Evolutionary conservation across 257 asterid species (phyloP), one percentile per base, ranked within the genome.

Genomic region (Catharanthus roseus): DNA sequence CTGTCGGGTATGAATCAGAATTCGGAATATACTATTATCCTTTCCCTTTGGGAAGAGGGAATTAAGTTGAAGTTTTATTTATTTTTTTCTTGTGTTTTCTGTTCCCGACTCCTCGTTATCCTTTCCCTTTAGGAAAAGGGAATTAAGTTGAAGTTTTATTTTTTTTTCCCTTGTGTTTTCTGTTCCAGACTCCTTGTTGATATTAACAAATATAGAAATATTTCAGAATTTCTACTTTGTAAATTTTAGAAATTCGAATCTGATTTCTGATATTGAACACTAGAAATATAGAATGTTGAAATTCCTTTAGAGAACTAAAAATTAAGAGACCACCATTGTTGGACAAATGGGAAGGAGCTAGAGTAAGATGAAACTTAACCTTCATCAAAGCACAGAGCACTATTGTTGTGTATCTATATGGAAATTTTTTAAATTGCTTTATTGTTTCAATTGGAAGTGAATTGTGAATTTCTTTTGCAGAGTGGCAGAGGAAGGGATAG

Each of bases 401-500:
- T n/a, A 0, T 16, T 29, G 23, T 7, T 24, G 54, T 71, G 45
- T 63, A 39, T 69, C 5, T 57, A 4, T 41, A 49, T 8, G 66
- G 45, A 18, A 47, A n/a, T 56, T 19, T n/a, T 5, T 67, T 67
- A 26, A 4, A 26, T 68, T 10, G 10, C 23, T 7, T 16, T 10
- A 9, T 23, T 68, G 21, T 19, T 18, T n/a, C 19, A 31, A 28
- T 36, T 29, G 38, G 63, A 66, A 31, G 42, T 62, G 33, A 65
- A 21, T 23, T 49, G 41, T 42, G 41, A 68, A 58, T 68, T 76
- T 57, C 36, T 42, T 58, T 66, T 81, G 71, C 87, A 92, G 97
- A 73, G 88, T 82, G 53, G 83, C 68, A 83, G 96, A 82, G 97
- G 84, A 74, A 81, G 98, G 74, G 90, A 87, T 72, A 81, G 95